Evolutionary conservation across 495 filamentous ascomycete genomes (phyloP).

Genomic region (Immersiella caudata): DNA sequence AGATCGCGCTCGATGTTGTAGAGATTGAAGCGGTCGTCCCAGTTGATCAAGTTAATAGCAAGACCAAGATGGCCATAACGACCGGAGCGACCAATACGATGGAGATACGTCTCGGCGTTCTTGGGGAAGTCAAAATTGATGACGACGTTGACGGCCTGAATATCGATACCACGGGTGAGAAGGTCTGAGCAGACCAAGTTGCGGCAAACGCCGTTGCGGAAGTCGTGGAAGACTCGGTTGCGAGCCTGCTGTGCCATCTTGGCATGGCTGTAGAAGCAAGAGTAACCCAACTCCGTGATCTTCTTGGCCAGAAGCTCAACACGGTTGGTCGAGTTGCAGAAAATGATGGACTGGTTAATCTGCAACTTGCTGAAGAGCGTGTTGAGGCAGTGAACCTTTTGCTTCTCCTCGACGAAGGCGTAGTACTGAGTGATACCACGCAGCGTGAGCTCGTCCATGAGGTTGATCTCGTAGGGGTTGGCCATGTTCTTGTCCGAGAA

Average conservation of each 20-base stretch:
- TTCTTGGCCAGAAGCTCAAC: conserved; percentile 98
- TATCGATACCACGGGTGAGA: conserved; percentile 97
- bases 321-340: conserved; percentile 98
- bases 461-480: conserved; percentile 95
- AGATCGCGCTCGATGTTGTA: conserved; percentile 98
- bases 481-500: conserved; percentile 99
- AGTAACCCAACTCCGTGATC: conserved; percentile 98
- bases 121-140: conserved; percentile 99
- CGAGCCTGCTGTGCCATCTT: conserved; percentile 97
- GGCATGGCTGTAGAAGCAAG: conserved; percentile 98
- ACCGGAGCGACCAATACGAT: conserved; percentile 96
- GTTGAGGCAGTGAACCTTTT: conserved; percentile 98
- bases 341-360: conserved; percentile 99
- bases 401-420: conserved; percentile 98
- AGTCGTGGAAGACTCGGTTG: conserved; percentile 99
- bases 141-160: conserved; percentile 98
- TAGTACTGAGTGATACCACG: conserved; percentile 99
- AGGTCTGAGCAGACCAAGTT: conserved; percentile 98
- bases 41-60: conserved; percentile 98
- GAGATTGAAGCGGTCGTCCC: conserved; percentile 98
- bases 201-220: conserved; percentile 94
- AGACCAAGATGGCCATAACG: conserved; percentile 96
- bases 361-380: conserved; percentile 98
- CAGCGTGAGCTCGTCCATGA: conserved; percentile 99
- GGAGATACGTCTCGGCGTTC: conserved; percentile 98